phyloP scores from a whole-genome alignment of 495 filamentous ascomycete genomes.

The Hapsidospora chrysogenum region DNA sequence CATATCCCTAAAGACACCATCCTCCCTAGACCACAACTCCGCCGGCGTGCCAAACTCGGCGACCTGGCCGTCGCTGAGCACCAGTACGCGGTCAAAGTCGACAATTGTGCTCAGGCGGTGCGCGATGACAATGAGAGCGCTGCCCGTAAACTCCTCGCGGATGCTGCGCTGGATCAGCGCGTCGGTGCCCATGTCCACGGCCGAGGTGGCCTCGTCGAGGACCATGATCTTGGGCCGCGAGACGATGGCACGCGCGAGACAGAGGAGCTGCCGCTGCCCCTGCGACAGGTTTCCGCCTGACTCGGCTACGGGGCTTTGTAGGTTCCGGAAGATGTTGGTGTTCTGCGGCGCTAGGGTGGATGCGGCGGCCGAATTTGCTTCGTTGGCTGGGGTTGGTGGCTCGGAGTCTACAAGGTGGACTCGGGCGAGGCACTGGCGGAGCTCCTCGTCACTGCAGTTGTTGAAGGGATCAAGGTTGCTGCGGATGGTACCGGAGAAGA shows the following conservation, averaged over 20 bases:
- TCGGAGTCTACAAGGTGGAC: conserved; percentile 45
- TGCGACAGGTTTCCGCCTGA: conserved; percentile 72
- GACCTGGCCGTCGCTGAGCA: conserved; percentile 58
- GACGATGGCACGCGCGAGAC: conserved; percentile 75
- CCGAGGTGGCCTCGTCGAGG: conserved; percentile 77
- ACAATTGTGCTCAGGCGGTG: conserved; percentile 76
- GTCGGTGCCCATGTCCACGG: conserved; percentile 80
- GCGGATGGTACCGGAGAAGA: conserved; percentile 75
- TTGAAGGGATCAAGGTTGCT: conserved; percentile 72
- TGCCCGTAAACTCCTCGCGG: conserved; percentile 57
- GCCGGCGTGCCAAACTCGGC: conserved; percentile 57
- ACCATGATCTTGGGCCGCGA: conserved; percentile 69
- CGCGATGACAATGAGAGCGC: conserved; percentile 76
- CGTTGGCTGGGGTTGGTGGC: conserved; percentile 9
- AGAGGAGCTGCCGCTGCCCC: conserved; percentile 77
- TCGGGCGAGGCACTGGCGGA: conserved; percentile 57
- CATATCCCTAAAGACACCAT: conserved; percentile 51
- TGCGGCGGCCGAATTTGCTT: conserved; percentile 6
- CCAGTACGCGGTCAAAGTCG: conserved; percentile 73
- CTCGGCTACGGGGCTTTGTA: conserved; percentile 49
- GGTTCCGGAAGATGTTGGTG: conserved; percentile 43
- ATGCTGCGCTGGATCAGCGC: conserved; percentile 68
- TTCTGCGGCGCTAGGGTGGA: conserved; percentile 24
- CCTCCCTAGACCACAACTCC: conserved; percentile 44
- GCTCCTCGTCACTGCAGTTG: conserved; percentile 50